phyloP scores from a whole-genome alignment of 1,284 basidiomycete genomes.

The Leccinum solheimii region DNA sequence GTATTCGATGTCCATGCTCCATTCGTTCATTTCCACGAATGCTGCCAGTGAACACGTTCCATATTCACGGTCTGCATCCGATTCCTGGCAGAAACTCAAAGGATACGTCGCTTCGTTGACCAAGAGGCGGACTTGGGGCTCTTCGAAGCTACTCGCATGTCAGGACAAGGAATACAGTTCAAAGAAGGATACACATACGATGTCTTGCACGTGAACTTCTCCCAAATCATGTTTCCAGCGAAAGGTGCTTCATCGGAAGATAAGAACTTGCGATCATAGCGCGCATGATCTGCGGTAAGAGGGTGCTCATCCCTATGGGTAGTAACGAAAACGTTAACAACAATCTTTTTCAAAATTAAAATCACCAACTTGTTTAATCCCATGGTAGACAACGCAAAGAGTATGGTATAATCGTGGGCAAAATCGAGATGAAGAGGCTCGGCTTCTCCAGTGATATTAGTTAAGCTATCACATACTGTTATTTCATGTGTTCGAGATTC shows the following conservation, averaged over 20 bases:
- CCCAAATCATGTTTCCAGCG: conserved; percentile 48
- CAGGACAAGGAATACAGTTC: background rate
- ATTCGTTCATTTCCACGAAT: conserved; percentile 38
- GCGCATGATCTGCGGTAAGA: conserved; percentile 34
- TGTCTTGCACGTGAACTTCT: conserved; percentile 43
- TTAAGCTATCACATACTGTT: conserved; percentile 31
- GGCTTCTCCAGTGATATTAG: conserved; percentile 36
- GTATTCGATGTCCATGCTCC: conserved; percentile 12
- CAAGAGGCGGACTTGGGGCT: conserved; percentile 45
- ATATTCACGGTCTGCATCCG: conserved; percentile 30
- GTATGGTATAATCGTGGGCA: conserved; percentile 47
- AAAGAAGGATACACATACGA: conserved; percentile 26
- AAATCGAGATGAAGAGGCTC: conserved; percentile 46
- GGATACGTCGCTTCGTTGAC: conserved; percentile 46
- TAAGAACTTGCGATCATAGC: conserved; percentile 38
- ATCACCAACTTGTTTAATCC: conserved; percentile 40
- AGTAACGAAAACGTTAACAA: background rate
- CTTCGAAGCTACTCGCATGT: conserved; percentile 11
- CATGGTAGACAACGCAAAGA: conserved; percentile 44
- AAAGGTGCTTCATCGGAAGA: conserved; percentile 46
- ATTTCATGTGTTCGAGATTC: background rate
- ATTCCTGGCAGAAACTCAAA: conserved; percentile 35
- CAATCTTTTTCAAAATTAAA: background rate
- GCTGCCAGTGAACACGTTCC: conserved; percentile 44
- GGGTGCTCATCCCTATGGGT: conserved; percentile 34